Percentiles rank a stretch among this genome's conserved stretches.
phyloP scores from a whole-genome alignment of 495 filamentous ascomycete genomes.

The Penicillium herquei region DNA sequence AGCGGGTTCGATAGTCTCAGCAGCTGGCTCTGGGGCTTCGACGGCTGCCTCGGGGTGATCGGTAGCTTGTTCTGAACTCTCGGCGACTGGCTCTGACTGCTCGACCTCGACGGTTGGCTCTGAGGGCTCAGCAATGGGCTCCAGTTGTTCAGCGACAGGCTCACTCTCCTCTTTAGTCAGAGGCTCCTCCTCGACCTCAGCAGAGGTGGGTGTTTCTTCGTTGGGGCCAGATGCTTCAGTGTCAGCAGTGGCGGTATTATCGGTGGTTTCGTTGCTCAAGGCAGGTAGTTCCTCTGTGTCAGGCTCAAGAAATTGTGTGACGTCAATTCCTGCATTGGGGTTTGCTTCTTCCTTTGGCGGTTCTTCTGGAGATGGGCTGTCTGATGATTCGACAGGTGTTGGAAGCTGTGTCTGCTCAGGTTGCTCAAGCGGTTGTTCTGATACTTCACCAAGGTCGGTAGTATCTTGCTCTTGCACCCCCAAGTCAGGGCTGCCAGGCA shows the following conservation, averaged over 20 bases:
- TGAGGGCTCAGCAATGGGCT: not conserved
- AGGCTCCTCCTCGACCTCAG: conserved; percentile 7
- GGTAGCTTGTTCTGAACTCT: too few species aligned
- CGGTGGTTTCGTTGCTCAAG: conserved; percentile 16
- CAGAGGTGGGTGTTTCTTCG: not conserved
- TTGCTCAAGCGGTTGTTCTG: conserved; percentile 13
- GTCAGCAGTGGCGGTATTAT: conserved; percentile 11
- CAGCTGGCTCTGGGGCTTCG: too few species aligned
- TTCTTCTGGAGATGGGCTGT: not conserved
- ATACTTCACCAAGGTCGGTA: conserved; percentile 15
- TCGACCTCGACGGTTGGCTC: too few species aligned
- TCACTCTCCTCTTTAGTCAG: conserved; percentile 15
- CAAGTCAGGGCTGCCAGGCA: conserved; percentile 24
- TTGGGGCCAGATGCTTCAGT: too few species aligned
- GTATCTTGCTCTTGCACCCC: conserved; percentile 25
- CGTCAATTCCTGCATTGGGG: conserved; percentile 18
- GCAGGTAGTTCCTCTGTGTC: conserved; percentile 18
- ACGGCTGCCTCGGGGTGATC: too few species aligned
- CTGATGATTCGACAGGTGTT: not conserved
- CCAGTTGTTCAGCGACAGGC: not conserved
- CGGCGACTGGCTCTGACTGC: too few species aligned
- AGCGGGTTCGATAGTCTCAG: too few species aligned
- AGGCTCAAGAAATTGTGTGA: conserved; percentile 16
- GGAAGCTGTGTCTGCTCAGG: not conserved
- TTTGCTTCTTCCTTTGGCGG: conserved; percentile 5